A percentile compares a stretch with the other conserved stretches of the same genome.
These are phyloP conservation scores for Salmacisia buchloeana DNA, from an alignment of 1,284 basidiomycete genomes.

Conservation along the genomic window DNA sequence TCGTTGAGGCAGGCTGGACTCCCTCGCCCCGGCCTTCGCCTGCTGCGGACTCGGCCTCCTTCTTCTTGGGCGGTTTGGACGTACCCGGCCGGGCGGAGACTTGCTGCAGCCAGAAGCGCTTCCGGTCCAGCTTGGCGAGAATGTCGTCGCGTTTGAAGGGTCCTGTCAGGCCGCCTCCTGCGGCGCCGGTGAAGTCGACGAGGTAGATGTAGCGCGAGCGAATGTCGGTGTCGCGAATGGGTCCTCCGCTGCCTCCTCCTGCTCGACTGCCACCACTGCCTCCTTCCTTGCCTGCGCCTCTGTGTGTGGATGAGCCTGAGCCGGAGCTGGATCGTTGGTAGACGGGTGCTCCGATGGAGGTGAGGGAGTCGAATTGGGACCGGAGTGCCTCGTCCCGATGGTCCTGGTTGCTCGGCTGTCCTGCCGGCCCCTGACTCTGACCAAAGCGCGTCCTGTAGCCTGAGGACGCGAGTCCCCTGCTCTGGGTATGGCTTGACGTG, in stretches of 20 bases:
- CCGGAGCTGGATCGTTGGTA: not conserved
- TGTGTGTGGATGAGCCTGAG: not conserved
- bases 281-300: too few relatives aligned
- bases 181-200: not conserved
- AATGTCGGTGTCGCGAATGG: not conserved
- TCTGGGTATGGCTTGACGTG: too few relatives aligned
- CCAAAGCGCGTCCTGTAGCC: too few relatives aligned
- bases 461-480: too few relatives aligned
- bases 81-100: conserved; percentile 20
- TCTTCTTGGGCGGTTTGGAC: not conserved
- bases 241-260: too few relatives aligned
- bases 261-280: too few relatives aligned
- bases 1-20: not conserved
- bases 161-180: conserved; percentile 20
- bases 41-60: not conserved
- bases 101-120: conserved; percentile 33
- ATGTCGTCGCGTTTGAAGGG: conserved; percentile 27
- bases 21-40: too few relatives aligned
- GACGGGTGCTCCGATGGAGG: not conserved
- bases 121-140: conserved; percentile 32
- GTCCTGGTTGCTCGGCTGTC: not conserved
- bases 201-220: not conserved
- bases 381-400: not conserved
- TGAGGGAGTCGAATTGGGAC: not conserved
- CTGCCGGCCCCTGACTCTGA: too few relatives aligned